These are phyloP conservation scores for Aspergillus spinulosporus DNA, from an alignment of 2,329 filamentous ascomycete genomes.

Conservation along the genomic window DNA sequence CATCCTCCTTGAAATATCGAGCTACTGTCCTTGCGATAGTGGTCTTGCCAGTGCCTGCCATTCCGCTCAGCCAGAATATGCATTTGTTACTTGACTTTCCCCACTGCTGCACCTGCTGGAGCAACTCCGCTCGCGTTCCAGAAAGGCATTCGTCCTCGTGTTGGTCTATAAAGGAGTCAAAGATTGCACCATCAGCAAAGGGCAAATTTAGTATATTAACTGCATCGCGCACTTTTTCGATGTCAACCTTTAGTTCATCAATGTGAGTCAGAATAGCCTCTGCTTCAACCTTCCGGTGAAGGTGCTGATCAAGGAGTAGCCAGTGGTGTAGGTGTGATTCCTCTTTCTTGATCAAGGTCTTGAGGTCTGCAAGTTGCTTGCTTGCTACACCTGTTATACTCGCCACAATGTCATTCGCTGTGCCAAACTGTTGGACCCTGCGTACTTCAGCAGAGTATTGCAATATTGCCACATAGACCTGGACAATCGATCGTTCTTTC, in stretches of 20 bases:
- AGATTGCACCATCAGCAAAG: neutral
- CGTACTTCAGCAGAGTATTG: constrained; percentile 14
- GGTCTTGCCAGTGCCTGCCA: neutral
- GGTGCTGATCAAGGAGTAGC: constrained; percentile 12
- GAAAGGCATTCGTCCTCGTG: neutral
- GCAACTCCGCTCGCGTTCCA: neutral
- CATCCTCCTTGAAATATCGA: neutral
- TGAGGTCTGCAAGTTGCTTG: constrained; percentile 16
- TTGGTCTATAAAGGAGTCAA: neutral
- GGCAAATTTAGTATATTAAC: constrained; percentile 5
- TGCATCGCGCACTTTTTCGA: neutral
- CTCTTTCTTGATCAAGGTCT: constrained; percentile 17
- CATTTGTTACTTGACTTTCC: neutral
- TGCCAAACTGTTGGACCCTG: neutral
- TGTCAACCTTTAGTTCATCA: neutral
- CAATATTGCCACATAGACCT: constrained; percentile 18
- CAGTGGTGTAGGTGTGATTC: constrained; percentile 11
- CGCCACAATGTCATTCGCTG: constrained; percentile 10
- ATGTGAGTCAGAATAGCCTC: constrained; percentile 11
- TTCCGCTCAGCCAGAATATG: neutral
- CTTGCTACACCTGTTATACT: constrained; percentile 17
- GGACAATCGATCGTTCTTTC: constrained; percentile 6
- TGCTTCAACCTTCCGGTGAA: constrained; percentile 11
- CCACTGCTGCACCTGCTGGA: neutral
- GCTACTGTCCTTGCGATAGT: neutral